Evolutionary conservation across 2,329 filamentous ascomycete genomes (phyloP), one percentile per base, ranked within the genome.

Genomic region (Teratosphaeriaceae sp.): DNA sequence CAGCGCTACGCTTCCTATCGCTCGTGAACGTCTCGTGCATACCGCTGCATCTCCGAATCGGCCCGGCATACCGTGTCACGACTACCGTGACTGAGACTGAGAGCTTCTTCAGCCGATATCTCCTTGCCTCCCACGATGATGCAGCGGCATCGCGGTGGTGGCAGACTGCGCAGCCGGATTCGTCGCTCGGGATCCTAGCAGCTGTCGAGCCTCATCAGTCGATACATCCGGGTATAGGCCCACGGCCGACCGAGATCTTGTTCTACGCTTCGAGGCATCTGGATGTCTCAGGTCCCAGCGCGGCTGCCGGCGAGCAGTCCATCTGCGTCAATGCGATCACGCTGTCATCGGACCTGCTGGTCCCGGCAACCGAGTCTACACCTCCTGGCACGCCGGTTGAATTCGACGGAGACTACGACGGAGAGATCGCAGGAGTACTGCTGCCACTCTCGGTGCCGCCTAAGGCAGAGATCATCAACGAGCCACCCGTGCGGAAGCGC

Each of bases 321-420:
- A 44, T 65, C 15, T 56, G 53, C 43, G 54, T 69, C 4, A 58
- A 65, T 40, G 71, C 70, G 2, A 47, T 71, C 2, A 62, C 67
- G 0, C 53, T 74, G 0, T 73, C 66, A 1, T 71, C 69, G 0
- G 58, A 70, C 38, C 55, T 70, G 46, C 68, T 1, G 36, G 57
- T 18, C 40, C 47, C 2, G 40, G 38, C 7, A 29, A 18, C 35
- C 36, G 42, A 44, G 39, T 43, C 48, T 26, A 59, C 52, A 11
- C 56, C 51, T 12, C 57, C 51, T 3, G 24, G 48, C 3, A 63
- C 65, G 12, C 56, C 60, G 3, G 16, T 29, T 3, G 21, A 16
- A 22, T 5, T 15, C 18, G 6, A 30, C n/a, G n/a, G n/a, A n/a
- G n/a, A n/a, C n/a, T n/a, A 45, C 1, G 44, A 49, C 3, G 29